Evolutionary conservation across 371 early-diverging fungal genomes (phyloP).

Genomic region (Rhizopus stolonifer): DNA sequence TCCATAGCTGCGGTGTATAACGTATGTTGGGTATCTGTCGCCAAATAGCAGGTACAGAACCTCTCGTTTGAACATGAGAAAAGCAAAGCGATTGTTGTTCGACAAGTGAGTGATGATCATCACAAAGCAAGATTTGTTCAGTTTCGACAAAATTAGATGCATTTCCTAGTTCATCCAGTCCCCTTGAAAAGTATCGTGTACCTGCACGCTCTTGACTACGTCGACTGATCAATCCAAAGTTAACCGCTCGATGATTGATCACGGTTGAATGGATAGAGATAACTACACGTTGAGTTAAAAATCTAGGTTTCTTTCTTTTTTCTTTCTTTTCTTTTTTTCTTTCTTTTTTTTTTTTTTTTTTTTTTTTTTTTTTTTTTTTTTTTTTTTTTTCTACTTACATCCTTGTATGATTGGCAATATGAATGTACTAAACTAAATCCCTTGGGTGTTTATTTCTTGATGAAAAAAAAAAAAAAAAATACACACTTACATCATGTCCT

Average conservation of each 20-base stretch:
- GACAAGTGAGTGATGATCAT: conserved; percentile 21
- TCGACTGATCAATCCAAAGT: conserved; percentile 79
- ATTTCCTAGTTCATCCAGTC: conserved; percentile 88
- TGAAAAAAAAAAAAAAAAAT: neutral
- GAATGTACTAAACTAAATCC: conserved; percentile 63
- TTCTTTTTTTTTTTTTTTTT: no score
- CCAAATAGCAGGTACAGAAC: conserved; percentile 97
- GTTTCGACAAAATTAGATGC: conserved; percentile 99
- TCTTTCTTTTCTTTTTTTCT: no score
- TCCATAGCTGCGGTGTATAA: conserved; percentile 85
- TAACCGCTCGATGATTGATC: conserved; percentile 59
- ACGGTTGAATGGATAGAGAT: conserved; percentile 47
- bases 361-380: no score
- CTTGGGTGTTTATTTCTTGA: neutral
- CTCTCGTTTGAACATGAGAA: conserved; percentile 92
- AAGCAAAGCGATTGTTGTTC: conserved; percentile 35
- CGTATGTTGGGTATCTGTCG: conserved; percentile 84
- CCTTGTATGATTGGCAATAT: conserved; percentile 91
- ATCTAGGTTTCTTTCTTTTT: no score
- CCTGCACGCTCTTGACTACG: conserved; percentile 73
- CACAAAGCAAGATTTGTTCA: conserved; percentile 82
- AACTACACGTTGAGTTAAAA: conserved; percentile 30
- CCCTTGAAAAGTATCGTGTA: conserved; percentile 93
- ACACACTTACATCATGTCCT: conserved; percentile 36
- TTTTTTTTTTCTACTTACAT: no score